Conservation (phyloP, 805 yeast genomes). For the Danielia oregonensis region DNA sequence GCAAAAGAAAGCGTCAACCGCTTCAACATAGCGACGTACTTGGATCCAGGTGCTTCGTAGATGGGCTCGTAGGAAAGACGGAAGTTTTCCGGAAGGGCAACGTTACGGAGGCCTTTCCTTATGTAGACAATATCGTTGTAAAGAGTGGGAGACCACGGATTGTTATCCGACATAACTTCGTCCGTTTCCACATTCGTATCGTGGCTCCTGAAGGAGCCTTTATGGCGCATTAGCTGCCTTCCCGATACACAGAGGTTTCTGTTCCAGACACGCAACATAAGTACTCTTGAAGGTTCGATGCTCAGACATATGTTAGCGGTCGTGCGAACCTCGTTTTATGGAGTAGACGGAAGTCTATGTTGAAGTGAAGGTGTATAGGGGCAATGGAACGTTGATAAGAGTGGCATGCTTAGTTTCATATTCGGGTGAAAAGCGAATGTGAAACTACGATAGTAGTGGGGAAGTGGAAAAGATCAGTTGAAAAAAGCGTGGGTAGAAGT, state of each 20-base stretch:
- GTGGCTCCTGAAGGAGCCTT: constrained; percentile 17
- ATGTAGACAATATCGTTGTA: constrained; percentile 43
- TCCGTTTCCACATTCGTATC: constrained; percentile 40
- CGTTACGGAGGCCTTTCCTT: constrained; percentile 33
- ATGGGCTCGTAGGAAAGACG: constrained; percentile 59
- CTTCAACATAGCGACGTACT: constrained; percentile 60
- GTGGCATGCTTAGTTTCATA: no score
- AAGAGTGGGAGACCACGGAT: constrained; percentile 45
- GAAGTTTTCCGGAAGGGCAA: constrained; percentile 47
- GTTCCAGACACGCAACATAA: not conserved
- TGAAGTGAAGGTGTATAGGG: no score
- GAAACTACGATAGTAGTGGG: no score
- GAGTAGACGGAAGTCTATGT: no score
- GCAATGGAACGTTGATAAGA: no score
- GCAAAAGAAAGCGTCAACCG: constrained; percentile 61
- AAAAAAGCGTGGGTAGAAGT: no score
- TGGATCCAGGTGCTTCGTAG: constrained; percentile 60
- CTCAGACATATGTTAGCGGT: no score
- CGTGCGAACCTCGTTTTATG: no score
- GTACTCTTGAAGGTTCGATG: no score
- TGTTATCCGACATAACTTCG: constrained; percentile 38
- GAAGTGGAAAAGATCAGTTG: no score
- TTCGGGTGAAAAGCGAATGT: no score
- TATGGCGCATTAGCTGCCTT: constrained; percentile 11
- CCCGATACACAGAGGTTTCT: constrained; percentile 7